phyloP scores from a whole-genome alignment of 352 stramenopile species.

The Pythium oligandrum region DNA sequence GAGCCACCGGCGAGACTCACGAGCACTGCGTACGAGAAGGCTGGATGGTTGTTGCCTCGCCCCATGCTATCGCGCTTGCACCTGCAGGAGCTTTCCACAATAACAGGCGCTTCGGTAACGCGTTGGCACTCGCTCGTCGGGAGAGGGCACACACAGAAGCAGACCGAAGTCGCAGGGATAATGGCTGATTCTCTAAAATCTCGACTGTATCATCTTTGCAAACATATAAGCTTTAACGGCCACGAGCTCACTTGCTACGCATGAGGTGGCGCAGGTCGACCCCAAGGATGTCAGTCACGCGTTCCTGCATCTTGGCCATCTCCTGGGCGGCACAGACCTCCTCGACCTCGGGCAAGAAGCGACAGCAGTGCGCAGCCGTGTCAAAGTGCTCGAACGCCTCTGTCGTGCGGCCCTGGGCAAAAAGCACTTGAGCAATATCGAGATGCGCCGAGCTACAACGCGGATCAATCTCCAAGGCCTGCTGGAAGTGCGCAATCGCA shows the following conservation, averaged over 20 bases:
- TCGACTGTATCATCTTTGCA: too few relatives aligned
- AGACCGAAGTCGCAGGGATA: too few relatives aligned
- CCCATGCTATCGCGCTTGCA: conserved; percentile 18
- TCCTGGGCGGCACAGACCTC: conserved; percentile 69
- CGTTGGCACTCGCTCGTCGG: too few relatives aligned
- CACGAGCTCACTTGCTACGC: conserved; percentile 52
- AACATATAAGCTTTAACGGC: not conserved
- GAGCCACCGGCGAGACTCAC: conserved; percentile 54
- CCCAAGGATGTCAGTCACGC: conserved; percentile 78
- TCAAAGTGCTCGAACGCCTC: conserved; percentile 80
- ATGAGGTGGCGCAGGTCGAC: conserved; percentile 85
- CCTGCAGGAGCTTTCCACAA: conserved; percentile 9
- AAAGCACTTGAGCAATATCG: conserved; percentile 83
- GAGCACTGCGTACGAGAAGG: conserved; percentile 69
- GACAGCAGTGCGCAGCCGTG: conserved; percentile 57
- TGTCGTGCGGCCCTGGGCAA: conserved; percentile 65
- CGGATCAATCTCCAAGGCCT: conserved; percentile 70
- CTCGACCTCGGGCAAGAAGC: conserved; percentile 80
- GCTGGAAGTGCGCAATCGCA: conserved; percentile 77
- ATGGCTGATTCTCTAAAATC: too few relatives aligned
- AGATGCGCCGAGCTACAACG: conserved; percentile 78
- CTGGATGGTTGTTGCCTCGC: conserved; percentile 34
- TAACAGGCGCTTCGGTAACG: too few relatives aligned
- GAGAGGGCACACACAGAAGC: too few relatives aligned
- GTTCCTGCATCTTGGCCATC: conserved; percentile 84